Conservation (phyloP, 768 basidiomycete genomes). For the Podaxis sp. region DNA sequence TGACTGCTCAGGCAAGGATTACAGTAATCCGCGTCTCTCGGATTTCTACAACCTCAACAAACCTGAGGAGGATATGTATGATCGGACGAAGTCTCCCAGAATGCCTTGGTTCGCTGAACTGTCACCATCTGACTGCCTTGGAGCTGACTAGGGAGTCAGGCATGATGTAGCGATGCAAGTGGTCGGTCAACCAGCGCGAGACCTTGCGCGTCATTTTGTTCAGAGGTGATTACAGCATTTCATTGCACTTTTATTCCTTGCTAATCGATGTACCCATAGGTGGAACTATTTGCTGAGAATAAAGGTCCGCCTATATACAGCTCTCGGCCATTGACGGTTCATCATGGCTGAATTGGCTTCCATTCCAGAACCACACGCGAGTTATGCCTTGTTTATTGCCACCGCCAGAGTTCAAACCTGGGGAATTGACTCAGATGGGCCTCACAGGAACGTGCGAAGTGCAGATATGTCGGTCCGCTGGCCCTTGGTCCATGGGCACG, state of each 20-base stretch:
- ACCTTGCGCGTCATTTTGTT: slow-evolving; percentile 92
- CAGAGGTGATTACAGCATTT: slow-evolving; percentile 59
- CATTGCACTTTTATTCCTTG: slow-evolving; percentile 15
- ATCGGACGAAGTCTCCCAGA: slow-evolving; percentile 81
- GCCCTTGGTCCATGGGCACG: slow-evolving; percentile 96
- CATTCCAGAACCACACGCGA: slow-evolving; percentile 79
- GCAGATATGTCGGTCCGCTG: slow-evolving; percentile 93
- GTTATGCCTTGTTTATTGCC: slow-evolving; percentile 93
- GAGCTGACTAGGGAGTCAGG: slow-evolving; percentile 42
- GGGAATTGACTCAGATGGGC: slow-evolving; percentile 75
- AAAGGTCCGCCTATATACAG: slow-evolving; percentile 56
- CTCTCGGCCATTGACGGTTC: background rate
- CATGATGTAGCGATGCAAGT: slow-evolving; percentile 97
- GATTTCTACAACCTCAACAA: slow-evolving; percentile 89
- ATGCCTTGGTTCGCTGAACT: slow-evolving; percentile 84
- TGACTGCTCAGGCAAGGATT: slow-evolving; percentile 76
- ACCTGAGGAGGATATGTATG: slow-evolving; percentile 94
- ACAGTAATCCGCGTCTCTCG: slow-evolving; percentile 82
- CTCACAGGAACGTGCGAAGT: slow-evolving; percentile 96
- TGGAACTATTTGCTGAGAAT: slow-evolving; percentile 95
- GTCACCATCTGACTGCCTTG: background rate
- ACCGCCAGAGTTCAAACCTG: slow-evolving; percentile 85
- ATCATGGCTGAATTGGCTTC: slow-evolving; percentile 1
- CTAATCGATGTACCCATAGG: slow-evolving; percentile 37
- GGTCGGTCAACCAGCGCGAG: slow-evolving; percentile 93